Percentiles rank a stretch among this genome's conserved stretches.
Evolutionary conservation across 805 yeast genomes (phyloP).

Genomic region (Starmerella bacillaris): DNA sequence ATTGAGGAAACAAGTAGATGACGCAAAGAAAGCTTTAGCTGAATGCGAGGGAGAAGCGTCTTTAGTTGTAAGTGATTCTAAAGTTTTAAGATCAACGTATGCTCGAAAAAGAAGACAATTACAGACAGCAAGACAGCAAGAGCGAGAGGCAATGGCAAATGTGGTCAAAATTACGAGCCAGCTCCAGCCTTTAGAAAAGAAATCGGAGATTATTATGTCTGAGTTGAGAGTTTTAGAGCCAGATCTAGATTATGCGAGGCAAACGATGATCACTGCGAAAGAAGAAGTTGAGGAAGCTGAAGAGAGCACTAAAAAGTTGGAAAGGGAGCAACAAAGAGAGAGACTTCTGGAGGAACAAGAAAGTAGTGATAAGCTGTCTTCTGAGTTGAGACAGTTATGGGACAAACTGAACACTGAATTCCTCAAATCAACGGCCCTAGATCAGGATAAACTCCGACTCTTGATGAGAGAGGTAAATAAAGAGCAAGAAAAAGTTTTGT

Average conservation of each 20-base stretch:
- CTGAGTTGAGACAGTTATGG: constrained; percentile 6
- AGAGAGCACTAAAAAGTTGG: constrained; percentile 3
- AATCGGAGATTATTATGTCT: constrained; percentile 5
- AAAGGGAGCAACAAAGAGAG: constrained; percentile 7
- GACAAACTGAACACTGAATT: constrained; percentile 5
- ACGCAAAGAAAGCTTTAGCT: constrained; percentile 5
- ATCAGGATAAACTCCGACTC: constrained; percentile 5
- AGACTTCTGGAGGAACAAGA: not conserved
- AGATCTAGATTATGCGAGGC: constrained; percentile 14
- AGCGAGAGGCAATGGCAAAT: constrained; percentile 6
- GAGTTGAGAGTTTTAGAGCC: constrained; percentile 12
- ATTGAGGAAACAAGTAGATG: constrained; percentile 2
- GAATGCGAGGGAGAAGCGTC: constrained; percentile 3
- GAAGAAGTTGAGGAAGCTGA: constrained; percentile 4
- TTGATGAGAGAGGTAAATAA: constrained; percentile 1
- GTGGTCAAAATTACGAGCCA: constrained; percentile 6
- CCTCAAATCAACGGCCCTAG: constrained; percentile 2
- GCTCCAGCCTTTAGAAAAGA: constrained; percentile 9
- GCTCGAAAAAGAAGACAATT: constrained; percentile 12
- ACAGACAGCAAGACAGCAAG: constrained; percentile 10
- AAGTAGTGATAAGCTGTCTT: not conserved
- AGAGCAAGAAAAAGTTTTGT: not conserved
- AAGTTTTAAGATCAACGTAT: constrained; percentile 8
- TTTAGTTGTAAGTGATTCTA: constrained; percentile 4
- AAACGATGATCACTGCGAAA: not conserved